phyloP scores from a whole-genome alignment of 2,329 filamentous ascomycete genomes.

The Colletotrichum euphorbiae region DNA sequence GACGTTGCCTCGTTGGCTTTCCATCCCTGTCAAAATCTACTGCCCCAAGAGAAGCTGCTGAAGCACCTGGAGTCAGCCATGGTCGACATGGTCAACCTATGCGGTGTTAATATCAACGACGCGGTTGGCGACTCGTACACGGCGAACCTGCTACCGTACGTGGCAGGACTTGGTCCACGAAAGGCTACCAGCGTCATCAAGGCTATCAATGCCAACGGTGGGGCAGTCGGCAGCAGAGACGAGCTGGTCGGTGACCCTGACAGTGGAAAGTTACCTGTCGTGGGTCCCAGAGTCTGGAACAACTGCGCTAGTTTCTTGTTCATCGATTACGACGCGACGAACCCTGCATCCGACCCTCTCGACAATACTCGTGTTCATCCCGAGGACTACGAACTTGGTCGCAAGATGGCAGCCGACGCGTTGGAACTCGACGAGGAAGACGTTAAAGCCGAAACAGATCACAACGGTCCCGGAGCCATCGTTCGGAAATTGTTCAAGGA shows the following conservation, averaged over 20 bases:
- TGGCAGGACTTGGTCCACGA: constrained; percentile 90
- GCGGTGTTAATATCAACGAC: constrained; percentile 95
- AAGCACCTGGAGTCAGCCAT: constrained; percentile 94
- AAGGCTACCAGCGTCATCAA: constrained; percentile 82
- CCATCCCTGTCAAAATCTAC: constrained; percentile 88
- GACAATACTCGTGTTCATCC: constrained; percentile 98
- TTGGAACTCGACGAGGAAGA: constrained; percentile 97
- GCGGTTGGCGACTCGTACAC: constrained; percentile 84
- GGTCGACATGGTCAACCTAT: constrained; percentile 98
- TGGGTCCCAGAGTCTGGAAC: constrained; percentile 92
- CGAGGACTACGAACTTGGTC: constrained; percentile 96
- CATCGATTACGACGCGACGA: constrained; percentile 87
- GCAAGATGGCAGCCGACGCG: constrained; percentile 98
- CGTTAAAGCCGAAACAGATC: constrained; percentile 92
- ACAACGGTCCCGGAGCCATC: constrained; percentile 89
- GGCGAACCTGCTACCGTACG: constrained; percentile 88
- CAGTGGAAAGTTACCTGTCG: constrained; percentile 79
- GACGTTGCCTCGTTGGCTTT: constrained; percentile 90
- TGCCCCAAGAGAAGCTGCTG: constrained; percentile 87
- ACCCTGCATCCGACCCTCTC: constrained; percentile 86
- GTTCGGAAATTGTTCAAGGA: constrained; percentile 96
- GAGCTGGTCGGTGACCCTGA: constrained; percentile 92
- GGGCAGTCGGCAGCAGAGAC: constrained; percentile 83
- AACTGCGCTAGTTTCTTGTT: constrained; percentile 97
- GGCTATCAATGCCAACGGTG: constrained; percentile 91